Base-by-base conservation (phyloP, 202 grass and related monocot genomes). In the Hordeum pubiflorum region DNA sequence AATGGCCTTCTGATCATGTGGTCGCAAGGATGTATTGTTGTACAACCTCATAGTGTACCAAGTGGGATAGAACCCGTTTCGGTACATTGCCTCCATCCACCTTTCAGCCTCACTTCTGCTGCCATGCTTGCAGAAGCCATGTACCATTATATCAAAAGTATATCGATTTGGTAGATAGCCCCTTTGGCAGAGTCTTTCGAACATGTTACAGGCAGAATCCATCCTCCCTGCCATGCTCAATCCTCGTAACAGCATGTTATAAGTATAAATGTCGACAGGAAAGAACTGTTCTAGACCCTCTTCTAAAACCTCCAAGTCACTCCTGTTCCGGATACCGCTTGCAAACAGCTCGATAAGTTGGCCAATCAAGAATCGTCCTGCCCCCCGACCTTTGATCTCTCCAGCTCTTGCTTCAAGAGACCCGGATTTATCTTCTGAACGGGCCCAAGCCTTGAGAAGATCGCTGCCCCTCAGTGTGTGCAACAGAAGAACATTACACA, bases 401-500 rank as follows among this genome's bases (percentile, higher is more conserved):
- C 86, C 77, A 15, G 61, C 72, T 44, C 75, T 82, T 67, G 56
- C 59, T 77, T 81, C 86, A 62, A 38, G 21, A 64, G 36, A 26
- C 32, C 76, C 71, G 31, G 34, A 72, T 10, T 63, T 81, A 46
- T 89, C 82, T 86, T 82, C 87, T 33, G 87, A 89, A 48, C 63
- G 83, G 23, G 80, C 55, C 86, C 93, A 91, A 78, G 90, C 86
- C 75, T 79, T 69, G 58, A 91, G 71, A 86, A 98, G 87, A 58
- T 74, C 78, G 23, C 27, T 31, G 29, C 90, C 85, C 39, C 82
- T 89, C 77, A 95, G 76, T 52, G 88, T 93, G 73, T 95, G 95
- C 84, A 93, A 79, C 50, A 98, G 86, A 79, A 98, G 78, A 23
- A 95, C 90, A 78, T 98, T 98, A 59, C 90, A 95, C 80, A 98